Evolutionary conservation across 2,329 filamentous ascomycete species (phyloP), one percentile per base, ranked within the genome.

Genomic region (Fusarium annulatum): DNA sequence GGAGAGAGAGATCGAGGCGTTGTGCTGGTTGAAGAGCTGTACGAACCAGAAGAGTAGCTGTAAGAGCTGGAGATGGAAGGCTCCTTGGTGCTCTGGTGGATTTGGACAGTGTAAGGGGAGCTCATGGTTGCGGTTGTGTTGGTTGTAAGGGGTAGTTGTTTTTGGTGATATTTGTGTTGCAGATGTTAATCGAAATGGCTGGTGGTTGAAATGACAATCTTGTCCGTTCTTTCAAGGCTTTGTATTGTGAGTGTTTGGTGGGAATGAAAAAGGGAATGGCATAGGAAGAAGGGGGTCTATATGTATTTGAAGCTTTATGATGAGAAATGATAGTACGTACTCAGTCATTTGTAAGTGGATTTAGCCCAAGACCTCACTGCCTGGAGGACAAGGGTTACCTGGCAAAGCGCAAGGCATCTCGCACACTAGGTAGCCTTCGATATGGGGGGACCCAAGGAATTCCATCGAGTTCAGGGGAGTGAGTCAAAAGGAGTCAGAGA

Each of bases 81-180:
- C 59, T 74, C 74, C 53, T 76, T 76, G 59, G 72, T 74, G 64
- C 74, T 71, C 72, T 82, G 81, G 72, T 82, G 82, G 64, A 83
- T 76, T 61, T 82, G 73, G 56, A 80, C 78, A 45, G 69, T 70
- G 72, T 79, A 76, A 51, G 70, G 72, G 56, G 70, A 69, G 66
- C 70, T 72, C 77, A 81, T 79, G 71, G 43, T 76, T 71, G 69
- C 39, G 46, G 76, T 68, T 70, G 64, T 66, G 26, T 45, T 63
- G 23, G 41, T 59, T 68, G 61, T 56, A 41, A 45, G 59, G 58
- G 55, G 55, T 53, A 45, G 59, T 60, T 63, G 56, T 61, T 72
- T 53, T 38, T 67, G 58, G 39, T 57, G 41, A 52, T 42, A 42
- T 30, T 64, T 62, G 62, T 42, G 57, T 28, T 45, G 60, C 42